A percentile compares a stretch with the other conserved stretches of the same genome.
Evolutionary conservation across 768 basidiomycete genomes (phyloP).

Genomic region (Boletus pseudopeckii): DNA sequence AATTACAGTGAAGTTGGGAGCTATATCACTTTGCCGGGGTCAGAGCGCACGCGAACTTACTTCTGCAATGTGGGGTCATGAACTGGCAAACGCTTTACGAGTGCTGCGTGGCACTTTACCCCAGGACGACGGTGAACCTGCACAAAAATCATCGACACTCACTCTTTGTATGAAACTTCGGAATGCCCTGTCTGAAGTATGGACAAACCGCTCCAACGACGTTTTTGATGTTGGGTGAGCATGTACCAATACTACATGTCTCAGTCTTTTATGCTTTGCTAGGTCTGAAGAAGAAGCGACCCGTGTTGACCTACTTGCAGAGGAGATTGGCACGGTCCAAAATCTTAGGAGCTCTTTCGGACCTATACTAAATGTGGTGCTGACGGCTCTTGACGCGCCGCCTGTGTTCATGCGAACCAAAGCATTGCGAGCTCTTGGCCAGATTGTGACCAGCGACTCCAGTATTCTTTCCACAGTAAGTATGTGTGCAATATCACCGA

Average conservation of each 20-base stretch:
- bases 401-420: slow-evolving; percentile 93
- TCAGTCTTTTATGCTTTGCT: slow-evolving; percentile 6
- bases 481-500: slow-evolving; percentile 3
- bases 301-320: slow-evolving; percentile 65
- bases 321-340: slow-evolving; percentile 75
- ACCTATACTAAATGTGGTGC: slow-evolving; percentile 74
- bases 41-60: slow-evolving; percentile 81
- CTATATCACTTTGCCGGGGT: background rate
- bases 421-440: slow-evolving; percentile 83
- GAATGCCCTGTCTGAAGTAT: slow-evolving; percentile 62
- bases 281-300: slow-evolving; percentile 71
- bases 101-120: slow-evolving; percentile 51
- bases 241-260: background rate
- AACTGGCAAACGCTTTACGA: slow-evolving; percentile 68
- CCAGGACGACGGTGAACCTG: slow-evolving; percentile 34
- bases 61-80: slow-evolving; percentile 77
- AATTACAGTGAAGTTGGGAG: background rate
- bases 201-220: slow-evolving; percentile 65
- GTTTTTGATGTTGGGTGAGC: slow-evolving; percentile 81
- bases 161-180: slow-evolving; percentile 58
- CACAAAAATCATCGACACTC: slow-evolving; percentile 6
- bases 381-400: slow-evolving; percentile 77
- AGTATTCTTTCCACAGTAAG: slow-evolving; percentile 72
- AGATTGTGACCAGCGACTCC: slow-evolving; percentile 87
- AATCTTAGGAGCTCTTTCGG: slow-evolving; percentile 77